phyloP scores from a whole-genome alignment of 495 filamentous ascomycete species.

The Viridothelium virens region DNA sequence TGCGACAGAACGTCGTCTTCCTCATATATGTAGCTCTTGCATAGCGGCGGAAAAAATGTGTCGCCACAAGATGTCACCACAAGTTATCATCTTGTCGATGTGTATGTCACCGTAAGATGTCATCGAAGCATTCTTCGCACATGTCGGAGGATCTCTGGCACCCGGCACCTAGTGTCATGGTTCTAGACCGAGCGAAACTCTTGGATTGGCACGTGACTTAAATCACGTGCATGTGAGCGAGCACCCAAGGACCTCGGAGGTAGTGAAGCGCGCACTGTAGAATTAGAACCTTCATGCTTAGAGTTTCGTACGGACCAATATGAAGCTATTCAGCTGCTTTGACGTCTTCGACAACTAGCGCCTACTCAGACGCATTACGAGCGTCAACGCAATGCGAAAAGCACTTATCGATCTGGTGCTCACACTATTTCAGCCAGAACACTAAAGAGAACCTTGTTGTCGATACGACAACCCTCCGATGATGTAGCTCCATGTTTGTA shows the following conservation, averaged over 20 bases:
- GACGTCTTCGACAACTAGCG: background rate
- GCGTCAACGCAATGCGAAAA: background rate
- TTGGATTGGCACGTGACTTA: too few species aligned
- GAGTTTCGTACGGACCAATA: too few species aligned
- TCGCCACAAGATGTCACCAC: background rate
- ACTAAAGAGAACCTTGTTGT: background rate
- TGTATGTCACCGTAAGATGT: background rate
- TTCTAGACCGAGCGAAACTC: too few species aligned
- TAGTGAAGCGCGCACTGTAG: too few species aligned
- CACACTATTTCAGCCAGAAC: background rate
- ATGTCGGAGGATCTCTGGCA: background rate
- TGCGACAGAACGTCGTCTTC: background rate
- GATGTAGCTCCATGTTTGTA: background rate
- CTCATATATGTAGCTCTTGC: background rate
- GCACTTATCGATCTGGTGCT: background rate
- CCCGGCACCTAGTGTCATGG: too few species aligned
- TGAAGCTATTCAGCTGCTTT: too few species aligned
- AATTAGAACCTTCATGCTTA: too few species aligned
- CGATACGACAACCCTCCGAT: background rate
- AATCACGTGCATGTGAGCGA: too few species aligned
- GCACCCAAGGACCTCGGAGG: too few species aligned
- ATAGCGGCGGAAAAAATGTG: background rate
- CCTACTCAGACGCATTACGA: background rate
- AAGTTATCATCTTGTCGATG: background rate
- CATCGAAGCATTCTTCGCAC: background rate